phyloP scores from a whole-genome alignment of 2,329 filamentous ascomycete genomes.

The Diaporthe batatas region DNA sequence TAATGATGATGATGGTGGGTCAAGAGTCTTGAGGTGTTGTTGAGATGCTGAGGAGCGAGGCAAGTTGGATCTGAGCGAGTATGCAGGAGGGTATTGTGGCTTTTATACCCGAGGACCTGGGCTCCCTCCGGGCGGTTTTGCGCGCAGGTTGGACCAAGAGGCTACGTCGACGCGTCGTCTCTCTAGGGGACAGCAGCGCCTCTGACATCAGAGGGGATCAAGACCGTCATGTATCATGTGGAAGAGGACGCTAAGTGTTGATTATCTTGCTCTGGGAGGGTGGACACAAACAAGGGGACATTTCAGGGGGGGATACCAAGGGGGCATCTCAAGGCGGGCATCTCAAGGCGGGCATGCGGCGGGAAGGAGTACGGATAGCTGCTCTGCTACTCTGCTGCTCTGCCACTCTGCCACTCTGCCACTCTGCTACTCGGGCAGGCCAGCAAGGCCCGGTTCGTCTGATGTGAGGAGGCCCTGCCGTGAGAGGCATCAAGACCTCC shows the following conservation, averaged over 20 bases:
- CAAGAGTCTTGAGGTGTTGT: not conserved
- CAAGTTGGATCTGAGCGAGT: not conserved
- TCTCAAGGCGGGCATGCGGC: not conserved
- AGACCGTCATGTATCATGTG: constrained; percentile 16
- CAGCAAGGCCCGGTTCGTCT: constrained; percentile 23
- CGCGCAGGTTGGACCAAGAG: not conserved
- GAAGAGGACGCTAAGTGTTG: constrained; percentile 10
- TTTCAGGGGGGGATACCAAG: constrained; percentile 26
- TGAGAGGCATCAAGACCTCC: not conserved
- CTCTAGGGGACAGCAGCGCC: constrained; percentile 3
- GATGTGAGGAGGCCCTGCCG: constrained; percentile 15
- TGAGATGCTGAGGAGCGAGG: not conserved
- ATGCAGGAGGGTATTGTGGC: not conserved
- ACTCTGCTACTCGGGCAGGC: not conserved
- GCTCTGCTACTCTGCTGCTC: too few species aligned
- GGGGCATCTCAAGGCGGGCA: constrained; percentile 6
- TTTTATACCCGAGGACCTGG: constrained; percentile 24
- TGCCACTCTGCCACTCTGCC: too few species aligned
- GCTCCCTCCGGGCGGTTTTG: not conserved
- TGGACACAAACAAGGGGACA: constrained; percentile 9
- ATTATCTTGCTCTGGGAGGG: not conserved
- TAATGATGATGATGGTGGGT: not conserved
- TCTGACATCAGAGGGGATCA: constrained; percentile 27
- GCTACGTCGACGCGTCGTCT: not conserved
- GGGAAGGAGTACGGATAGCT: not conserved